These are phyloP conservation scores for Trichoderma guizhouense DNA, from an alignment of 2,329 filamentous ascomycete genomes.

Conservation along the genomic window DNA sequence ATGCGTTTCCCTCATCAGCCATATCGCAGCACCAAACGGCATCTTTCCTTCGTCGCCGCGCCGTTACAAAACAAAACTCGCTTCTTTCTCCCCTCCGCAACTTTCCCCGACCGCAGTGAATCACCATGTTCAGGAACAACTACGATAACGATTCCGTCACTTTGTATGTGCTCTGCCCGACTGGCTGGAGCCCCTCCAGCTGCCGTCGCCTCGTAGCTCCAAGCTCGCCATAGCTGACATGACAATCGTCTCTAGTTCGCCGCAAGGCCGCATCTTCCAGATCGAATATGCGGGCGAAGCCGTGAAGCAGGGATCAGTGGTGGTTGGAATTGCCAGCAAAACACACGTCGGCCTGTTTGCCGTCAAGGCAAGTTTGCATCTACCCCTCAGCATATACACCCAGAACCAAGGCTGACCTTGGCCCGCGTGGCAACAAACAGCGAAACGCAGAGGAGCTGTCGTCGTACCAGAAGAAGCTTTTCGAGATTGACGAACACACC, in stretches of 20 bases:
- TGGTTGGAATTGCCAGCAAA: slow-evolving; percentile 96
- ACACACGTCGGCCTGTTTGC: slow-evolving; percentile 94
- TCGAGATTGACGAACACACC: slow-evolving; percentile 91
- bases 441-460: slow-evolving; percentile 98
- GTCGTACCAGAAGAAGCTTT: slow-evolving; percentile 99
- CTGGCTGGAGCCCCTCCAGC: slow-evolving; percentile 2
- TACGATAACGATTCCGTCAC: slow-evolving; percentile 99
- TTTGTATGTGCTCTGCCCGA: slow-evolving; percentile 64
- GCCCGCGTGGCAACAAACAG: slow-evolving; percentile 45
- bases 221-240: slow-evolving; percentile 21
- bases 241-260: slow-evolving; percentile 64
- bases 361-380: slow-evolving; percentile 68
- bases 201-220: background rate
- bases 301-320: slow-evolving; percentile 97
- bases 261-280: slow-evolving; percentile 98
- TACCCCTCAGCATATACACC: slow-evolving; percentile 3
- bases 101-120: background rate
- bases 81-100: slow-evolving; percentile 6
- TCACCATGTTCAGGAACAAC: slow-evolving; percentile 97
- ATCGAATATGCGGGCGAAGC: slow-evolving; percentile 99
- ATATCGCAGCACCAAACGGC: slow-evolving; percentile 6
- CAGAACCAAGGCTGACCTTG: slow-evolving; percentile 4
- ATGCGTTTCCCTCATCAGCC: slow-evolving; percentile 20
- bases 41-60: slow-evolving; percentile 2
- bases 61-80: slow-evolving; percentile 11